Base-by-base conservation (phyloP, 1,284 basidiomycete genomes). In the Austroboletus rostrupii region DNA sequence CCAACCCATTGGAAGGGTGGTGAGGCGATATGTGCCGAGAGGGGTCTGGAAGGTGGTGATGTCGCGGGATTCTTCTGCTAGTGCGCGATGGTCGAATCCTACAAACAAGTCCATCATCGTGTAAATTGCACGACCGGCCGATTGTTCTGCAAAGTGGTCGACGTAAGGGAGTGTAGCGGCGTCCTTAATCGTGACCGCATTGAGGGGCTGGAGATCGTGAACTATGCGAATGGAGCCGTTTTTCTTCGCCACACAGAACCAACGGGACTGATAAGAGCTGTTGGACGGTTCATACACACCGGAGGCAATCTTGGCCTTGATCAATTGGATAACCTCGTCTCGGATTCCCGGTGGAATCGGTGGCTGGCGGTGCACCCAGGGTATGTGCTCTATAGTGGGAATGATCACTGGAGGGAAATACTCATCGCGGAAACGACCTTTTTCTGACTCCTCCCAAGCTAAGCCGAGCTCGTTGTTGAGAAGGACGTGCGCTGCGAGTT, bases 201-300 rank as follows among this genome's bases (percentile, higher is more conserved):
- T 70, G 1, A 69, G 52, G 2, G 57, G 56, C 37, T 67, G 60
- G 0, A 67, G 43, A 31, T 64, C 56, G 21, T 66, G 63, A 0
- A 70, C 57, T 0, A 68, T 31, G 1, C 2, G 12, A 31, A 31
- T 13, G 3, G 5, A 31, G 4, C 29, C 29, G 5, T 31, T 31
- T 53, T 58, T 64, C 26, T 41, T 56, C 0, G 45, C 3, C 2
- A 55, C 19, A 20, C 52, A 55, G 1, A n/a, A 55, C 51, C 52
- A 53, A 0, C 16, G 21, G 0, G 65, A 67, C 1, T 63, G 45
- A 45, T 73, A 74, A 0, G 66, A 66, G 0, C 63, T 65, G 14
- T 66, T 66, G 0, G 62, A 68, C 0, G 57, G 62, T 50, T 74
- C 67, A 44, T 72, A 73, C 0, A 71, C 61, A 0, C 70, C 68